Evolutionary conservation across 192 early-diverging fungal genomes (phyloP), one percentile per base, ranked within the genome.

Genomic region (Rhizophagus clarus): DNA sequence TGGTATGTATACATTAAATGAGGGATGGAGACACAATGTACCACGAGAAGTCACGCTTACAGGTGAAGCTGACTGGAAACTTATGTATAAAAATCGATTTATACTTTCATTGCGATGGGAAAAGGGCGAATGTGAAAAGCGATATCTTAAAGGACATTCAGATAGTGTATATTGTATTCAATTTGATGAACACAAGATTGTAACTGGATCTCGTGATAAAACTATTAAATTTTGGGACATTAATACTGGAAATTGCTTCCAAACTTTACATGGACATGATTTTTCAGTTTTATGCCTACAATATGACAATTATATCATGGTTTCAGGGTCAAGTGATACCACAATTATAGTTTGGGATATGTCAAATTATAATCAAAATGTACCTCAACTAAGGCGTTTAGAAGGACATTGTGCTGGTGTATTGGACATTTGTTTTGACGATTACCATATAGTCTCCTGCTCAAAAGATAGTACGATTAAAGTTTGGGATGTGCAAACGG

Each of bases 121-220:
- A 5, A 76, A 80, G 2, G 88, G 81, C 20, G 82, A 78, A 4
- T 85, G 84, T 20, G 74, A 80, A 14, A 87, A 89, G 22, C 85
- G 82, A 29, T 90, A 91, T 32, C 83, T 98, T 17, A 79, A 81
- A 11, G 95, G 95, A n/a, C 97, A 99, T 77, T 68, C 63, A 47
- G 95, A 93, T 67, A 95, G 93, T 74, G 94, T 99, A 5, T 95
- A 98, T 78, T 99, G 97, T 80, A 88, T 99, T 26, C 96, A 97
- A 64, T 96, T 89, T 83, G 87, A 97, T 74, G 85, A 90, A 49
- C 51, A 90, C 24, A 90, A 90, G 72, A 88, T 96, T 29, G 87
- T 95, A 0, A 95, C 93, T 5, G 95, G 95, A 29, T 93, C 92
- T 37, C 88, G 93, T 69, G 95, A 96, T 81, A 83, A 89, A 62